Conservation (phyloP, 2,329 filamentous ascomycete genomes). For the Nakataea oryzae region DNA sequence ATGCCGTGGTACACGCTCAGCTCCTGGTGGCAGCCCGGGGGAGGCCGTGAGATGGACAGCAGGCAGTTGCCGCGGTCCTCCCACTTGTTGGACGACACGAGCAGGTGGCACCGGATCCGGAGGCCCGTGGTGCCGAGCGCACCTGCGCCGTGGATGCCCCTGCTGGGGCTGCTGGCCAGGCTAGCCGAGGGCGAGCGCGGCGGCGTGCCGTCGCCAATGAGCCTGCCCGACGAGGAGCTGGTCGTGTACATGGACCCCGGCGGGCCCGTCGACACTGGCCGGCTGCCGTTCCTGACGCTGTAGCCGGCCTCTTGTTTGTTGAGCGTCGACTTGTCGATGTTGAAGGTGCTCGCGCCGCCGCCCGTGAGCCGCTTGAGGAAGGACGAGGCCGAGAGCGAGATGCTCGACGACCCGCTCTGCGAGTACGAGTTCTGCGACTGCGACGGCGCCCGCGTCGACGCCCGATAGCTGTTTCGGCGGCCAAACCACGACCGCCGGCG, state of each 20-base stretch:
- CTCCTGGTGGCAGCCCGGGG: constrained; percentile 46
- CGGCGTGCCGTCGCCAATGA: constrained; percentile 25
- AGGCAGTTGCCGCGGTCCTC: constrained; percentile 79
- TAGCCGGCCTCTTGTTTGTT: constrained; percentile 39
- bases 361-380: constrained; percentile 73
- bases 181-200: constrained; percentile 49
- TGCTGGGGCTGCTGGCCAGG: constrained; percentile 35
- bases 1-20: constrained; percentile 51
- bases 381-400: constrained; percentile 53
- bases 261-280: constrained; percentile 12
- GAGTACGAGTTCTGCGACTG: constrained; percentile 17
- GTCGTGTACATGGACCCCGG: constrained; percentile 48
- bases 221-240: constrained; percentile 37
- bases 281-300: constrained; percentile 32
- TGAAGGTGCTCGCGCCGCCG: constrained; percentile 58
- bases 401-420: constrained; percentile 51
- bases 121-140: constrained; percentile 59
- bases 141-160: constrained; percentile 38
- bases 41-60: constrained; percentile 73
- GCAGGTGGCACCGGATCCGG: constrained; percentile 76
- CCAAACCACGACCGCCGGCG: constrained; percentile 48
- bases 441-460: constrained; percentile 49
- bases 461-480: constrained; percentile 54
- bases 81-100: constrained; percentile 72
- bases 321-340: constrained; percentile 71